Conservation (phyloP, 2,329 filamentous ascomycete genomes). For the Ceratocystis cubensis region DNA sequence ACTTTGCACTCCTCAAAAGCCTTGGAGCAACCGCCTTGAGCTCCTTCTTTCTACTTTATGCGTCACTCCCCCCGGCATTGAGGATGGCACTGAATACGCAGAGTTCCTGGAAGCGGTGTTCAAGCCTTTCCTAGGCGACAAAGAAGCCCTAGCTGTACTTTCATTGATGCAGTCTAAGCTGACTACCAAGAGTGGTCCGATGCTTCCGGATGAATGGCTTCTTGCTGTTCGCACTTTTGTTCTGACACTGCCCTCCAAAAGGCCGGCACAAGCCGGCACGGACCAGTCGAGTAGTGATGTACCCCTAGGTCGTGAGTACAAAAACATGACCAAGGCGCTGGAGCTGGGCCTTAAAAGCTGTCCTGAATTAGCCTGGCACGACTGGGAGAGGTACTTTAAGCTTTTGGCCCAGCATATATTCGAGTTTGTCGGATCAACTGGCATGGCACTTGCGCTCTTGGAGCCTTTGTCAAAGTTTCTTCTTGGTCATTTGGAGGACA, state of each 20-base stretch:
- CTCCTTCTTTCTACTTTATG: conserved; percentile 36
- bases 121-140: conserved; percentile 45
- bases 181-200: not conserved
- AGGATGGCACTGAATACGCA: conserved; percentile 36
- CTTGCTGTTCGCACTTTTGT: conserved; percentile 8
- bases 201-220: conserved; percentile 9
- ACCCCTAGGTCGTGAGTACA: conserved; percentile 52
- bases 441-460: conserved; percentile 51
- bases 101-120: conserved; percentile 41
- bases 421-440: conserved; percentile 54
- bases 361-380: conserved; percentile 35
- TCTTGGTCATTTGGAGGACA: conserved; percentile 21
- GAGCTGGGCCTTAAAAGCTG: conserved; percentile 44
- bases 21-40: conserved; percentile 2
- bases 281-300: conserved; percentile 10
- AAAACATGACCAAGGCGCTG: conserved; percentile 55
- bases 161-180: conserved; percentile 12
- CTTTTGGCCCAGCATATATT: conserved; percentile 44
- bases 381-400: conserved; percentile 46
- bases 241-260: conserved; percentile 1
- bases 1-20: not conserved
- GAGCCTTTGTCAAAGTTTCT: conserved; percentile 53
- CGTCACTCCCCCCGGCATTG: conserved; percentile 35
- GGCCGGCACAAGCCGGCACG: not conserved
- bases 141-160: conserved; percentile 26